Evolutionary conservation across 345 rosid genomes (phyloP).

Genomic region (Populus deltoides): DNA sequence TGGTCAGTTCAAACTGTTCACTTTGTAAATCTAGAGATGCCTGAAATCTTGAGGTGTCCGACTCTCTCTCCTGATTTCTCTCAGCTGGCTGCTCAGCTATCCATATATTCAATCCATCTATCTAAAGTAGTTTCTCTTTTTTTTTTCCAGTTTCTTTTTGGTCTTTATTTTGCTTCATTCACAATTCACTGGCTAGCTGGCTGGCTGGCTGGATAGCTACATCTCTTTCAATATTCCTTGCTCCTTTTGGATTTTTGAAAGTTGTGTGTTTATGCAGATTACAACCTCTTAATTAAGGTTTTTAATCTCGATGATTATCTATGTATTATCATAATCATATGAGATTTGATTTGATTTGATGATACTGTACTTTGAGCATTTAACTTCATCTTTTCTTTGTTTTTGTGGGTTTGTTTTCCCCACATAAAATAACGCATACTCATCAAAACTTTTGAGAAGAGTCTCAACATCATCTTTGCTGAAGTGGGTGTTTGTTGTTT

Average conservation of each 20-base stretch:
- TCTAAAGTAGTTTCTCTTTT: neutral
- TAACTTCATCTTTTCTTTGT: neutral
- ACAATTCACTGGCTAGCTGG: neutral
- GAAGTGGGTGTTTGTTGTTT: constrained; percentile 31
- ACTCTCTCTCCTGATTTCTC: neutral
- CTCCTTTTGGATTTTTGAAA: neutral
- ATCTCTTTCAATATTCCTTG: neutral
- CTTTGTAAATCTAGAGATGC: neutral
- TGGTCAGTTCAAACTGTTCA: neutral
- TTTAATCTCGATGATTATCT: neutral
- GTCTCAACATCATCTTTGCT: constrained; percentile 28
- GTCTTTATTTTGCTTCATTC: neutral
- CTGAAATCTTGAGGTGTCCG: neutral
- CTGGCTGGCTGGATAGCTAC: neutral
- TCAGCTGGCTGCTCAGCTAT: neutral
- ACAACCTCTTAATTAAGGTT: neutral
- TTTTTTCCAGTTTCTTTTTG: neutral
- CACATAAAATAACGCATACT: constrained; percentile 53
- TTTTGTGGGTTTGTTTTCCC: neutral
- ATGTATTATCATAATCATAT: neutral
- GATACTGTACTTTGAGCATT: neutral
- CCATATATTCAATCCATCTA: too few relatives aligned
- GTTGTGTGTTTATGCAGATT: neutral
- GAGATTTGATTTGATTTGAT: neutral
- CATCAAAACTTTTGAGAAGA: neutral